These are phyloP conservation scores for Diaporthe humulicola DNA, from an alignment of 2,329 filamentous ascomycete genomes.

Conservation along the genomic window DNA sequence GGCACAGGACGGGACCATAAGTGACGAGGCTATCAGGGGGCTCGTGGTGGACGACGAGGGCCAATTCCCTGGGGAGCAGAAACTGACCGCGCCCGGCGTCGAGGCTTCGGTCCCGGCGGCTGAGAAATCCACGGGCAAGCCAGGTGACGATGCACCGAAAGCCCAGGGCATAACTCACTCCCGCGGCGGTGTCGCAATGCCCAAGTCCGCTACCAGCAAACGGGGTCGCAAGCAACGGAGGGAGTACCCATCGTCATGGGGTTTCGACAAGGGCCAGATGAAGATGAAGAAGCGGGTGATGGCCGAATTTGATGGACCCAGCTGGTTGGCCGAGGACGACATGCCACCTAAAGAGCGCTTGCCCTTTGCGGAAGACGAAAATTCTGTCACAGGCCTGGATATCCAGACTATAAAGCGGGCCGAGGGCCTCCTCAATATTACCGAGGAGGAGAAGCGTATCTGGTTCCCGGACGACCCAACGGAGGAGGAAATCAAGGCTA, in stretches of 20 bases:
- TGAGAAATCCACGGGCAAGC: constrained; percentile 70
- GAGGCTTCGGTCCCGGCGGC: constrained; percentile 59
- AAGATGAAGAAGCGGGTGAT: constrained; percentile 98
- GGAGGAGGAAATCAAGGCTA: constrained; percentile 70
- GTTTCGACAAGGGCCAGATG: constrained; percentile 92
- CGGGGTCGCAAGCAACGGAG: constrained; percentile 90
- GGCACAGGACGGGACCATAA: background rate
- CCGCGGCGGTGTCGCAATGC: constrained; percentile 76
- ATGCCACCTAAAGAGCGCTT: constrained; percentile 95
- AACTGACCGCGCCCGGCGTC: constrained; percentile 59
- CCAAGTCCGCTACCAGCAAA: constrained; percentile 56
- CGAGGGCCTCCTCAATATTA: constrained; percentile 83
- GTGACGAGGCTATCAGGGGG: too few relatives aligned
- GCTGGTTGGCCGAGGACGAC: constrained; percentile 95
- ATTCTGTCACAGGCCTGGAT: constrained; percentile 93
- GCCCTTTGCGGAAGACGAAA: constrained; percentile 80
- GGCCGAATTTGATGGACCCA: constrained; percentile 91
- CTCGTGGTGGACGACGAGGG: constrained; percentile 70
- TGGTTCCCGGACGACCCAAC: constrained; percentile 83
- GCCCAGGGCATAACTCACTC: constrained; percentile 83
- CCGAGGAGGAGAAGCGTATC: constrained; percentile 86
- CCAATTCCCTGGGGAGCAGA: constrained; percentile 65
- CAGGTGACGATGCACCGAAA: constrained; percentile 70
- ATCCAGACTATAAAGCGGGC: constrained; percentile 89
- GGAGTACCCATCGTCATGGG: constrained; percentile 95